Conservation (phyloP, 2,329 filamentous ascomycete genomes). For the Ophiostoma australiae region DNA sequence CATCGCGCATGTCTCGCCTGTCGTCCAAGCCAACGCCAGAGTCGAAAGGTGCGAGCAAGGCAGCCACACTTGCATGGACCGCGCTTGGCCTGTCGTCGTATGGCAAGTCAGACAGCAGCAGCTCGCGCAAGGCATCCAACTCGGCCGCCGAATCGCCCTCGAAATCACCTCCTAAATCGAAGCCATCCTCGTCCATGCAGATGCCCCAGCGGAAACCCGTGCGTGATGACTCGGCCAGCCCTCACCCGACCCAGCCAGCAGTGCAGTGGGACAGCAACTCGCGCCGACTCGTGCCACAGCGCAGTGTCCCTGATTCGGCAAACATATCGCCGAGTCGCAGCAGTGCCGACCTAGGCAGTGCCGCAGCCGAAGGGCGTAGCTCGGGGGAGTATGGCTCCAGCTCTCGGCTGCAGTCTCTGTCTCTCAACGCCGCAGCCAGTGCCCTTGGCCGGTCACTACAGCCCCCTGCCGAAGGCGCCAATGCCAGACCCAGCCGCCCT, state of each 20-base stretch:
- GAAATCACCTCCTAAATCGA: not conserved
- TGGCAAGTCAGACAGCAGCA: slow-evolving; percentile 21
- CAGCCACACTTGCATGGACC: slow-evolving; percentile 60
- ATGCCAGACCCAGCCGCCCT: not conserved
- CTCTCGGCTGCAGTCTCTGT: slow-evolving; percentile 40
- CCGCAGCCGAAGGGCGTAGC: slow-evolving; percentile 34
- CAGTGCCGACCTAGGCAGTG: slow-evolving; percentile 27
- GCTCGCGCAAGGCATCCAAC: slow-evolving; percentile 16
- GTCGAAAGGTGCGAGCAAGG: slow-evolving; percentile 54
- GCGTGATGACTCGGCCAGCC: slow-evolving; percentile 30
- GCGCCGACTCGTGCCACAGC: slow-evolving; percentile 42
- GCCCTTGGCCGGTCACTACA: slow-evolving; percentile 37
- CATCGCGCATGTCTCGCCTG: slow-evolving; percentile 38
- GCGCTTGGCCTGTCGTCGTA: slow-evolving; percentile 37
- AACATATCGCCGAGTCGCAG: slow-evolving; percentile 32
- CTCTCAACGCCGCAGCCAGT: slow-evolving; percentile 53
- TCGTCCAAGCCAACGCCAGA: slow-evolving; percentile 42
- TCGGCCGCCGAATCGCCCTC: not conserved
- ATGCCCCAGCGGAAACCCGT: slow-evolving; percentile 15
- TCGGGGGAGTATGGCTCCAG: slow-evolving; percentile 38
- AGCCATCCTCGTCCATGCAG: slow-evolving; percentile 14
- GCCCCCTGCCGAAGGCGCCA: slow-evolving; percentile 9
- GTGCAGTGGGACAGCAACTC: slow-evolving; percentile 53
- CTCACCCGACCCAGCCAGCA: slow-evolving; percentile 30
- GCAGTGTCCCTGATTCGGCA: slow-evolving; percentile 35